These are phyloP conservation scores for Aspergillus proliferans DNA, from an alignment of 2,329 filamentous ascomycete species.

Conservation along the genomic window DNA sequence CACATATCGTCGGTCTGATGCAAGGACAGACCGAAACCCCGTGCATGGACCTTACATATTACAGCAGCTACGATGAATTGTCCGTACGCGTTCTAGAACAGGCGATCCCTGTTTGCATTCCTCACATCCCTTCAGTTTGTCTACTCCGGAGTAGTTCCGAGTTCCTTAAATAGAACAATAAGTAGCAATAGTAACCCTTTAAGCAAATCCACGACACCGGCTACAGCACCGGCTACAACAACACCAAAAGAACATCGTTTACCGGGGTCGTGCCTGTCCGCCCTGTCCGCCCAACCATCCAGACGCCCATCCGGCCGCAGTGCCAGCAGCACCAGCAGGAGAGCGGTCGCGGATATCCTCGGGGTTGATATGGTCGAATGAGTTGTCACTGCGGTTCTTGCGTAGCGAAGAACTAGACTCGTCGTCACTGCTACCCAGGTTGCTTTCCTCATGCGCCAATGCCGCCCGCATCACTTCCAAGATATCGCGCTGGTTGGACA, in stretches of 20 bases:
- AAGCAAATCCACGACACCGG: conserved; percentile 21
- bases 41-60: conserved; percentile 16
- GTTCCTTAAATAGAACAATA: no score
- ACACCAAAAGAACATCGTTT: conserved; percentile 7
- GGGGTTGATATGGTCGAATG: conserved; percentile 83
- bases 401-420: conserved; percentile 48
- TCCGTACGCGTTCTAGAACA: conserved; percentile 9
- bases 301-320: conserved; percentile 20
- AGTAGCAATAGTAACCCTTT: conserved; percentile 11
- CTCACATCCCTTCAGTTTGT: no score
- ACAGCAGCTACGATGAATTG: conserved; percentile 10
- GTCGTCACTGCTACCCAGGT: conserved; percentile 39
- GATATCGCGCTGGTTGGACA: conserved; percentile 71
- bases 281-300: conserved; percentile 26
- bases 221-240: conserved; percentile 20
- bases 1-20: background rate
- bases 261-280: conserved; percentile 17
- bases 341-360: conserved; percentile 47
- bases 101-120: background rate
- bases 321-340: conserved; percentile 4
- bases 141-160: no score
- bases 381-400: conserved; percentile 78
- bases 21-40: background rate
- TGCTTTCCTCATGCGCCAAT: conserved; percentile 70
- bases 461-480: conserved; percentile 68